Conservation (phyloP, 176 grass and related monocot species). For the Oryza meyeriana region DNA sequence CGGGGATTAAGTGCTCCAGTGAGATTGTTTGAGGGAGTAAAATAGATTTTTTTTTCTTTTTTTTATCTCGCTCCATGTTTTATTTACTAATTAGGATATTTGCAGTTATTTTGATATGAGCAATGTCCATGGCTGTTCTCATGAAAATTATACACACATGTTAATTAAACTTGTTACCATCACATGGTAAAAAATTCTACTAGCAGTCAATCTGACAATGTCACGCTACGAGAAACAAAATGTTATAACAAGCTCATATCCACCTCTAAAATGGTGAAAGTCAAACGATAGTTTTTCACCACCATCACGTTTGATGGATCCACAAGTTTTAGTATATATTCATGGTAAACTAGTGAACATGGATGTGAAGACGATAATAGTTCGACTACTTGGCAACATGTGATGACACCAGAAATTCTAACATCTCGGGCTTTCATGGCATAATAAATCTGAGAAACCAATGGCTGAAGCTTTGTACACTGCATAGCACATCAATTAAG, state of each 20-base stretch:
- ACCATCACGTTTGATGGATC: neutral
- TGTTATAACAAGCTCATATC: neutral
- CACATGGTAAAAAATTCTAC: neutral
- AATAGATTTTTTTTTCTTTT: too few relatives aligned
- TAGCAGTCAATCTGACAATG: neutral
- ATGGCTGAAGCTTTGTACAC: neutral
- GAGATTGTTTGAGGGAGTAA: too few relatives aligned
- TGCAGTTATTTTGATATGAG: neutral
- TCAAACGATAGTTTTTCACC: neutral
- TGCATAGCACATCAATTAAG: slow-evolving; percentile 5
- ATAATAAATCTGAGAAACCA: neutral
- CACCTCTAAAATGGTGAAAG: neutral
- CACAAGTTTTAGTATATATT: neutral
- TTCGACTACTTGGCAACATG: neutral
- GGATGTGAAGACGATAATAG: neutral
- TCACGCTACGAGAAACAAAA: neutral
- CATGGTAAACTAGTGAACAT: neutral
- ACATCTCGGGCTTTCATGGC: neutral
- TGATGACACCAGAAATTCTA: neutral
- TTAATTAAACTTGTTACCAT: neutral
- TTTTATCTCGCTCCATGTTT: too few relatives aligned
- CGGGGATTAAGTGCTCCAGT: too few relatives aligned
- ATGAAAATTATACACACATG: neutral
- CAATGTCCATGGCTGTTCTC: neutral
- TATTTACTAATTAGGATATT: too few relatives aligned